Evolutionary conservation across 2,329 filamentous ascomycete genomes (phyloP), one percentile per base, ranked within the genome.

Genomic region (Aspergillus versicolor): DNA sequence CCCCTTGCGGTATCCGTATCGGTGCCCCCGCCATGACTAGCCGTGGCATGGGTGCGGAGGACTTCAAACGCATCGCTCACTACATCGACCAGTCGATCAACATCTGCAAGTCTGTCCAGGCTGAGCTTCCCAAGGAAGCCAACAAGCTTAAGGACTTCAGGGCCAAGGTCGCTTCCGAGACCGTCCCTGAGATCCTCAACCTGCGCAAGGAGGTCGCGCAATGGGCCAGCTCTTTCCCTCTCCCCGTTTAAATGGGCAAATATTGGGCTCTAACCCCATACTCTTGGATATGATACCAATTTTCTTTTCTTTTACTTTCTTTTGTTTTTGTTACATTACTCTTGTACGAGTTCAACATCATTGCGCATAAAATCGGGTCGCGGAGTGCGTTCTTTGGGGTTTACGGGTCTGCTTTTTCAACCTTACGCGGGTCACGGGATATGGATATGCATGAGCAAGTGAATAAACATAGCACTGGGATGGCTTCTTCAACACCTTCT

Each of bases 71-170:
- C 67, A 92, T 99, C 62, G 92, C 88, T 64, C 76, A 80, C 66
- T 97, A 96, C 83, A 96, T 97, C 68, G 91, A 96, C 76, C 83
- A 88, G 71, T 84, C 87, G 76, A 90, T 97, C 83, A 90, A 90
- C 81, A 84, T 97, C 72, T 90, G 88, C 84, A 91, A 92, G 84
- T 87, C 92, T 72, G 83, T 96, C 68, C 94, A 97, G 82, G 82
- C 74, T 58, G 81, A 83, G 63, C 85, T 97, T 22, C 93, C 94
- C 76, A 97, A 97, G 87, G 90, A 94, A 78, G 91, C 91, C 71
- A 99, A 97, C 87, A 97, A 95, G 87, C 90, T 96, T 77, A 97
- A 97, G 88, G 94, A 99, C 83, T 97, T 99, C 89, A 95, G 93
- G 84, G 87, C 86, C 74, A 93, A 91, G 85, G 91, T 96, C 61